phyloP scores from a whole-genome alignment of 83 land plant genomes.

The Isoetes engelmannii region DNA sequence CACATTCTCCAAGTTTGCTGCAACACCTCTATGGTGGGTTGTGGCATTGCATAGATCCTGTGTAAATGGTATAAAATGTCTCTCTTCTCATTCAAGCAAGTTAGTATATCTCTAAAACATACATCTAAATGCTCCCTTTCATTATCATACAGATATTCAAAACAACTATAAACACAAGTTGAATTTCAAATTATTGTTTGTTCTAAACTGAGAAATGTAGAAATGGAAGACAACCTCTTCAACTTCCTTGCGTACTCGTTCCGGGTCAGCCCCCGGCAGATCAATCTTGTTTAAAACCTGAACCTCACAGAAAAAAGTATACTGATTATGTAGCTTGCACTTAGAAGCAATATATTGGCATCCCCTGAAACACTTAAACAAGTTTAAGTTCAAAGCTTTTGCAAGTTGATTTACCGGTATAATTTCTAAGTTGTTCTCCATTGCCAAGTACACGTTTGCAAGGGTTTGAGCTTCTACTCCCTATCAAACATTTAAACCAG shows the following conservation, averaged over 20 bases:
- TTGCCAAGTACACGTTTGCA: slow-evolving; percentile 93
- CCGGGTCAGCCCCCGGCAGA: slow-evolving; percentile 96
- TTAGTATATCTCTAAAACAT: no score
- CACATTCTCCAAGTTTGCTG: no score
- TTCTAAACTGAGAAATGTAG: no score
- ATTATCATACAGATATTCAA: no score
- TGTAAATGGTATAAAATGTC: no score
- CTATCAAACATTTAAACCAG: slow-evolving; percentile 30
- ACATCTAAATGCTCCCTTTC: no score
- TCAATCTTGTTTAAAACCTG: slow-evolving; percentile 96
- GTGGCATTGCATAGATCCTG: no score
- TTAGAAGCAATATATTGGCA: not conserved
- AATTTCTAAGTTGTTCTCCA: slow-evolving; percentile 91
- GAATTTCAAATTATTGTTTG: no score
- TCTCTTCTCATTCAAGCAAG: no score
- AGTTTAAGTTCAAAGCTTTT: not conserved
- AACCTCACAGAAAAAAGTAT: slow-evolving; percentile 8
- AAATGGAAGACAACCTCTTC: slow-evolving; percentile 57
- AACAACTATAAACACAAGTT: no score
- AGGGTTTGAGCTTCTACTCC: slow-evolving; percentile 99
- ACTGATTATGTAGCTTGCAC: not conserved
- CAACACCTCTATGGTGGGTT: no score
- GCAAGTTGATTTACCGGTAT: slow-evolving; percentile 63
- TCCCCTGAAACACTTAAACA: not conserved
- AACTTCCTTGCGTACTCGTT: slow-evolving; percentile 74